Evolutionary conservation across 78 protist species (phyloP), one percentile per base, ranked within the genome.

Genomic region (Cavenderia fasciculata): DNA sequence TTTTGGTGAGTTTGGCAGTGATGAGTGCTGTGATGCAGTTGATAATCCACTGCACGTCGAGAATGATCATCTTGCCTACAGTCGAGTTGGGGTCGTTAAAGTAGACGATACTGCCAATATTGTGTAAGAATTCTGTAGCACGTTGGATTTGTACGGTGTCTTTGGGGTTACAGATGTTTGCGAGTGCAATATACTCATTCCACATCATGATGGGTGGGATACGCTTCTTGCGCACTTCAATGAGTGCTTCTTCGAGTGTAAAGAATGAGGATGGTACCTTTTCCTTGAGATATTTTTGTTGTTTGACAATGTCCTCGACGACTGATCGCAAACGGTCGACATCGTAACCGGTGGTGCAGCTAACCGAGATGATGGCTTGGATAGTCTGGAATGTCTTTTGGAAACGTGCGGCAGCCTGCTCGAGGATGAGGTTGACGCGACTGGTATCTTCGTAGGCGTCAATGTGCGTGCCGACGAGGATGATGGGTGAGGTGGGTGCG

Each of bases 391-490:
- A 82, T 25, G 46, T 47, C 61, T 82, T 82, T 56, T 82, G 90
- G 75, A 82, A 82, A 8, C 47, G 6, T 16, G 43, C 49, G 18
- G 74, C 73, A 16, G 49, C 52, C 19, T 21, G 40, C 59, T 82
- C 90, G 23, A 82, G 51, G 2, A 54, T 44, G 25, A 21, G 43
- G 40, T 66, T 49, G 40, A 82, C 90, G 25, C 27, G 38, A 5
- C 51, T 56, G 40, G 68, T 2, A 44, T 65, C 61, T 19, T 68
- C 78, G 44, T 68, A 82, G 1, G 47, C 59, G 36, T 92, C 95
- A 16, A 70, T 73, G 47, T 92, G 95, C 1, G 95, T 92, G 10
- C 92, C 95, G 5, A 92, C 95, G 41, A 92, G 33, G 16, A 92
- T 68, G 31, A 92, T 86, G 1, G 90, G 90, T 16, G 78, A 85